Evolutionary conservation across 2,329 filamentous ascomycete genomes (phyloP).

Genomic region (Diplodia sapinea): DNA sequence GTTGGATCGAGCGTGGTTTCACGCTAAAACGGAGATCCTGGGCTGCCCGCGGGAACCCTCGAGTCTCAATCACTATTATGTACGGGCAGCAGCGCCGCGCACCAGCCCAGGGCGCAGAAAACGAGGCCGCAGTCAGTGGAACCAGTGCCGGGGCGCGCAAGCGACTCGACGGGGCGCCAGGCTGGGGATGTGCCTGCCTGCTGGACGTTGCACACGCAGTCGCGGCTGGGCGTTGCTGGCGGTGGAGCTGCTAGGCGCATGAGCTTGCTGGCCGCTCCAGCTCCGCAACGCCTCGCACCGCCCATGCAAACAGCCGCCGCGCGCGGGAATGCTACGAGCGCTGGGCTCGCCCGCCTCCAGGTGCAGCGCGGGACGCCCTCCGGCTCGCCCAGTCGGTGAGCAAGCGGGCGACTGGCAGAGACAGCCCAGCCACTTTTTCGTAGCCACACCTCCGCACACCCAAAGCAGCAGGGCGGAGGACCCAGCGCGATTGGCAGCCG

Average conservation of each 20-base stretch:
- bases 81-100: constrained; percentile 7
- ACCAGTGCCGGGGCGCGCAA: background rate
- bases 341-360: background rate
- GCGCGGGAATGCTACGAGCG: background rate
- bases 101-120: background rate
- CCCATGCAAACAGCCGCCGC: constrained; percentile 4
- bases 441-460: constrained; percentile 23
- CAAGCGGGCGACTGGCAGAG: background rate
- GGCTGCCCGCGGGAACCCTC: constrained; percentile 20
- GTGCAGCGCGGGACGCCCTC: constrained; percentile 2
- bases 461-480: constrained; percentile 14
- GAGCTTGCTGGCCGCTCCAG: background rate
- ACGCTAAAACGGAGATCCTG: constrained; percentile 28
- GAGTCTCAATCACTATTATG: constrained; percentile 12
- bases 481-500: constrained; percentile 3
- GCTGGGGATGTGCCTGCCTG: constrained; percentile 7
- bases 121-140: constrained; percentile 3
- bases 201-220: constrained; percentile 18
- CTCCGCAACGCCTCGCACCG: constrained; percentile 1
- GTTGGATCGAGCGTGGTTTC: constrained; percentile 28
- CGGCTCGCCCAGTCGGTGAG: constrained; percentile 1
- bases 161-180: constrained; percentile 7
- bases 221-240: constrained; percentile 2
- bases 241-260: constrained; percentile 1
- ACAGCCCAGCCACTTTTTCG: constrained; percentile 16